phyloP scores from a whole-genome alignment of 805 yeast genomes.

The Suhomyces faveliae region DNA sequence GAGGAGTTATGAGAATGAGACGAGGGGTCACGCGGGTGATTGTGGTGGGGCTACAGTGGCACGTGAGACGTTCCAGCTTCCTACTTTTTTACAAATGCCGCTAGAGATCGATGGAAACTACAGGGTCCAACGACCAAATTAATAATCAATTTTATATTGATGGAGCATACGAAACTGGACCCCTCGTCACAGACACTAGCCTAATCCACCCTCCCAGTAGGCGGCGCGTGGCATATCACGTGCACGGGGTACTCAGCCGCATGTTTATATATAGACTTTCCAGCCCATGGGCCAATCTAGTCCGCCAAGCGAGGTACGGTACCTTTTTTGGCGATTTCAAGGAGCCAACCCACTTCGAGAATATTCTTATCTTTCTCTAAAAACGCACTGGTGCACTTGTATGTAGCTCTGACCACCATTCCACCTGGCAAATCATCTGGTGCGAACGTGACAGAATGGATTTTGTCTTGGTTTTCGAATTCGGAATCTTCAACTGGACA shows the following conservation, averaged over 20 bases:
- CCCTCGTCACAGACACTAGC: too few relatives aligned
- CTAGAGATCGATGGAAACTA: background rate
- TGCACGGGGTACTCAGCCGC: too few relatives aligned
- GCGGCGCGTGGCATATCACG: too few relatives aligned
- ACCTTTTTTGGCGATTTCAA: slow-evolving; percentile 21
- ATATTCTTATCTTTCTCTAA: slow-evolving; percentile 17
- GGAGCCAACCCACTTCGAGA: slow-evolving; percentile 16
- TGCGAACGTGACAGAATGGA: slow-evolving; percentile 21
- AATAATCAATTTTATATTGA: background rate
- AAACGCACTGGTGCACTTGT: slow-evolving; percentile 23
- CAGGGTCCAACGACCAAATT: background rate
- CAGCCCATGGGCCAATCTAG: background rate
- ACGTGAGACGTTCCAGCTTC: slow-evolving; percentile 2
- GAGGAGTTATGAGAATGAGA: background rate
- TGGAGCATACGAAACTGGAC: too few relatives aligned
- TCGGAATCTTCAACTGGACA: slow-evolving; percentile 17
- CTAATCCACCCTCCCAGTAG: too few relatives aligned
- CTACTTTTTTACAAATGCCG: background rate
- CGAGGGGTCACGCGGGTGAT: slow-evolving; percentile 1
- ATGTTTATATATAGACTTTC: background rate
- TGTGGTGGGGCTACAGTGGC: slow-evolving; percentile 1
- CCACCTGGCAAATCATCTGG: slow-evolving; percentile 34
- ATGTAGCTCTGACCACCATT: slow-evolving; percentile 24
- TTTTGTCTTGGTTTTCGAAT: slow-evolving; percentile 16
- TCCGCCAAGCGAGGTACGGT: slow-evolving; percentile 13